Evolutionary conservation across 2,329 filamentous ascomycete species (phyloP).

Genomic region (Aspergillus sp.): DNA sequence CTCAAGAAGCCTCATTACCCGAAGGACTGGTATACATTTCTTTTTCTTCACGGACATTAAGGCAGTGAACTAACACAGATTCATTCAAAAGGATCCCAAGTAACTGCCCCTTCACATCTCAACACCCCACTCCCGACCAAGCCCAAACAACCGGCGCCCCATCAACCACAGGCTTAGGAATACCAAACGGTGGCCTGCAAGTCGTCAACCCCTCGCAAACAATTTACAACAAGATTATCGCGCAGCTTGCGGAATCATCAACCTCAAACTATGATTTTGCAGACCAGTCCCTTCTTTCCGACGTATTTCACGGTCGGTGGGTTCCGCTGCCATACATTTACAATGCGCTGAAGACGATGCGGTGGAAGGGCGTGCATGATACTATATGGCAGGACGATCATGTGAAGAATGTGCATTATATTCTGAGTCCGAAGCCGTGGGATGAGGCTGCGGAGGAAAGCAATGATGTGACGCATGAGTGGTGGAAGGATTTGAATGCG

Average conservation of each 20-base stretch:
- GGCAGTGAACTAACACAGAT: too few species aligned
- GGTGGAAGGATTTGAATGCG: too few species aligned
- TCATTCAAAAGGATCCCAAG: slow-evolving; percentile 37
- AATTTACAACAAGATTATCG: slow-evolving; percentile 31
- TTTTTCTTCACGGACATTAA: not conserved
- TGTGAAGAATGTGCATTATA: slow-evolving; percentile 10
- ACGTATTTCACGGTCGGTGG: slow-evolving; percentile 50
- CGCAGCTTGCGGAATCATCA: too few species aligned
- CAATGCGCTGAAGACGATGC: slow-evolving; percentile 53
- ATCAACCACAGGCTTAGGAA: slow-evolving; percentile 46
- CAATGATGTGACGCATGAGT: too few species aligned
- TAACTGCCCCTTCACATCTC: slow-evolving; percentile 57
- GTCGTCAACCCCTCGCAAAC: slow-evolving; percentile 53
- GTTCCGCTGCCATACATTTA: slow-evolving; percentile 55
- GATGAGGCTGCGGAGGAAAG: not conserved
- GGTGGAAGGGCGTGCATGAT: slow-evolving; percentile 31
- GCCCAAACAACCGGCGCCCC: slow-evolving; percentile 49
- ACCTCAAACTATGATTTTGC: not conserved
- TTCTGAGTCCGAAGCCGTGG: slow-evolving; percentile 11
- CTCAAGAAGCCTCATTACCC: slow-evolving; percentile 73
- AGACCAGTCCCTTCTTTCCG: slow-evolving; percentile 34
- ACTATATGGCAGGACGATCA: slow-evolving; percentile 8
- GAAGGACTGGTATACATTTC: slow-evolving; percentile 52
- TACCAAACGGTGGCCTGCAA: slow-evolving; percentile 56
- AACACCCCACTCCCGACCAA: slow-evolving; percentile 45